Evolutionary conservation across 73 alveolate genomes (phyloP), one percentile per base, ranked within the genome.

Genomic region (Paramecium sexaurelia): DNA sequence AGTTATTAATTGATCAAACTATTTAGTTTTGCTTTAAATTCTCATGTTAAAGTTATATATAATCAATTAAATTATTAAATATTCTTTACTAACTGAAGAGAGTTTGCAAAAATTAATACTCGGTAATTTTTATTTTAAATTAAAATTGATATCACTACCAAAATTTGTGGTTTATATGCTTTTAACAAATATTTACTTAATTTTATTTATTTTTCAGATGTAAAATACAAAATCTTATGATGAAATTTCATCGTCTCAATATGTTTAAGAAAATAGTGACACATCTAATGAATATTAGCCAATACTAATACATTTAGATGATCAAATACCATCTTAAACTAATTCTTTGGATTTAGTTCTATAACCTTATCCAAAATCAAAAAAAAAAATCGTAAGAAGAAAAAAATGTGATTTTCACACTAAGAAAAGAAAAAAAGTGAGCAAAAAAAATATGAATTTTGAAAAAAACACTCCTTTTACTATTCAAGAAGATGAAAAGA

Each of bases 341-440:
- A 29, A 51, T 51, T 15, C 13, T 51, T 51, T 51, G 10, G 67
- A 51, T 51, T 17, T 5, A 51, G 33, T 17, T 51, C 32, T 51
- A 51, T 17, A 51, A 17, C 3, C 29, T 51, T 29, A 17, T 61
- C 83, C 83, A 1, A 61, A 61, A 61, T 26, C 29, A 26, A 61
- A 61, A 61, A 61, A 29, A 61, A 61, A 26, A 61, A 26, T 51
- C 32, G 32, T 13, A n/a, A 51, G 32, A 20, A 51, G 67, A 51
- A 51, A 51, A 61, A 61, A 61, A 26, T 61, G 27, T 61, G 83
- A 61, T 61, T 61, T 61, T 61, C 83, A 61, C 10, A 61, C 83
- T 1, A 61, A 61, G 26, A 61, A 61, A 26, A 61, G 83, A 61
- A 61, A 61, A 61, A 61, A 61, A 61, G 17, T 26, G 8, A 26